Base-by-base conservation (phyloP, 2,329 filamentous ascomycete species). In the Colletotrichum navitas region DNA sequence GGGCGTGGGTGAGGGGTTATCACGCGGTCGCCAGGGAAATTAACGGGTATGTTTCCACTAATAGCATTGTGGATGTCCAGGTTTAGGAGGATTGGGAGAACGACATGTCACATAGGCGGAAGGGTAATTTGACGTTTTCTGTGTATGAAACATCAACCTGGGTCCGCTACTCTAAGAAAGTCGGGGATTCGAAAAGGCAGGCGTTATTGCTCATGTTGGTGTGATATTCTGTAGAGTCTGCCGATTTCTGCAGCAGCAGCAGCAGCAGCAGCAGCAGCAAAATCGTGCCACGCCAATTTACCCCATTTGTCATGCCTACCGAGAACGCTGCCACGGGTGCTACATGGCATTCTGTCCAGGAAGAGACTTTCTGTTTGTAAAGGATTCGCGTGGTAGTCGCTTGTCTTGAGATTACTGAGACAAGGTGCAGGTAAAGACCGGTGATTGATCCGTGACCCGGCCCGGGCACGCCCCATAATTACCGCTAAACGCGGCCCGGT, bases 211-310 rank as follows among this genome's bases (percentile, higher is more conserved):
- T 47, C 47, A 41, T 41, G 29, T 49, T 21, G n/a, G 18, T n/a
- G 41, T 34, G 43, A 16, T 7, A 39, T 41, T 11, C 18, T 24
- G 21, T 1, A 62, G 6, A 36, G 5, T 59, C 43, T 62, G 58
- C 51, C 47, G 36, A 63, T 59, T 59, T 36, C 32, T 63, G 58
- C 52, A 54, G 59, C 41, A 66, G 43, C 18, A 43, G 39, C 39
- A 14, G 36, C 36, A 39, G 58, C 52, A 54, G 59, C 41, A 66
- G 43, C 18, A 43, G 39, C 39, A 14, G 36, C 36, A 39, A 21
- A 41, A 16, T 21, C 14, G 64, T 63, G 51, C 68, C 64, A 59
- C 68, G 51, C 52, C 68, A 71, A 68, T 24, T 45, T 24, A n/a
- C 47, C 21, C 26, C 18, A 1, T 12, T 51, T 3, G 24, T 3